Conservation (phyloP, 2,329 filamentous ascomycete species). For the Pseudogymnoascus sp. region DNA sequence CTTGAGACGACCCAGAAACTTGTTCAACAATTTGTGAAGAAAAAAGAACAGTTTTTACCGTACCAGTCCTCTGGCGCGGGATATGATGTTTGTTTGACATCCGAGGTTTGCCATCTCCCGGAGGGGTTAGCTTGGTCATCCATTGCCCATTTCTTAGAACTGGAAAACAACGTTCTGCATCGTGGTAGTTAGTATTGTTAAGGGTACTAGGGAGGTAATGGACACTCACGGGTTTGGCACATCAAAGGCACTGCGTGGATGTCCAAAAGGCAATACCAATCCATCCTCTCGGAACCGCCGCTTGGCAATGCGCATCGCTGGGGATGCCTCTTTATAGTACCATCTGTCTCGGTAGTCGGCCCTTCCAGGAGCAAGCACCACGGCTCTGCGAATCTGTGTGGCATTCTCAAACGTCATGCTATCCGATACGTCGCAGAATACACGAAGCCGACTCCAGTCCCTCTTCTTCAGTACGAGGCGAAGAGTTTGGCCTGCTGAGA, state of each 20-base stretch:
- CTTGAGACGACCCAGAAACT: constrained; percentile 28
- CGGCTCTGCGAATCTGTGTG: constrained; percentile 1
- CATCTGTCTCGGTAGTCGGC: constrained; percentile 15
- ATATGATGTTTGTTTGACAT: constrained; percentile 21
- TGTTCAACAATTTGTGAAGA: constrained; percentile 25
- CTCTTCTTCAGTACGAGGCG: constrained; percentile 13
- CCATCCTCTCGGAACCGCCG: constrained; percentile 33
- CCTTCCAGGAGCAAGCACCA: constrained; percentile 15
- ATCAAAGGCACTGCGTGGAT: constrained; percentile 26
- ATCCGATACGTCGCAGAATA: constrained; percentile 12
- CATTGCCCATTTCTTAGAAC: constrained; percentile 30
- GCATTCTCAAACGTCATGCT: constrained; percentile 11
- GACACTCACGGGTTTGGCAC: constrained; percentile 37
- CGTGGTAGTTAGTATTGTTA: constrained; percentile 13
- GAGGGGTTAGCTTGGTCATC: constrained; percentile 32
- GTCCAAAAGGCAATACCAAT: constrained; percentile 34
- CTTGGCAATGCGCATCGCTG: constrained; percentile 21
- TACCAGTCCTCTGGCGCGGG: constrained; percentile 32
- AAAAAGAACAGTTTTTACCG: constrained; percentile 33
- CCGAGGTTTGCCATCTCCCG: constrained; percentile 29
- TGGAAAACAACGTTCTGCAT: constrained; percentile 33
- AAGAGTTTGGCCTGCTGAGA: constrained; percentile 8
- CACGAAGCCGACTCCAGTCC: constrained; percentile 13
- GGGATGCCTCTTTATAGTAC: constrained; percentile 5
- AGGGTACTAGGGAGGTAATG: background rate